A percentile compares a stretch with the other conserved stretches of the same genome.
These are phyloP conservation scores for Magnolia kwangsiensis DNA, from an alignment of 164 flowering plant species.

Conservation along the genomic window DNA sequence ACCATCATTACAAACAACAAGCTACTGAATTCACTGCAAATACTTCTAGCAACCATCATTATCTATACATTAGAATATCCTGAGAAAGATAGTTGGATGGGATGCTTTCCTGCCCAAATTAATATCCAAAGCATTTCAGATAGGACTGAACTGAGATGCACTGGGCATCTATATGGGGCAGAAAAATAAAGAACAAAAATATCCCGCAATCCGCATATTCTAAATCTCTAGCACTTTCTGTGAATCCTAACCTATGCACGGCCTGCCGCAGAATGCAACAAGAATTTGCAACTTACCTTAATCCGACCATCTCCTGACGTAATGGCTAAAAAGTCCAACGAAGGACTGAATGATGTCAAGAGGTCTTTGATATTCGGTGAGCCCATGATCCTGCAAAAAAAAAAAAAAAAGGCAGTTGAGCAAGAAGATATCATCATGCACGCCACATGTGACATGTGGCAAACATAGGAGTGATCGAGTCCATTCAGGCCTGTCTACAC, in stretches of 20 bases:
- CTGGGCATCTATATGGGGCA: no score
- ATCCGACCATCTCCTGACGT: conserved; percentile 87
- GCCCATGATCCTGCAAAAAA: conserved; percentile 35
- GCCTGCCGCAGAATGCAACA: not conserved
- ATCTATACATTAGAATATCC: not conserved
- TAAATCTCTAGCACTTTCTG: not conserved
- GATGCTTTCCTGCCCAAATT: no score
- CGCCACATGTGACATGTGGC: no score
- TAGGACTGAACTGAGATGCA: no score
- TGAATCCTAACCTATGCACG: not conserved
- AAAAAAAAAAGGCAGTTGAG: not conserved
- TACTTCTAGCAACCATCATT: no score
- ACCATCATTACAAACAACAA: no score
- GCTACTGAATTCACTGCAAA: no score
- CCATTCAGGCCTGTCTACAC: no score
- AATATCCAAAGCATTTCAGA: no score
- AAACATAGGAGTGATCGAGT: no score
- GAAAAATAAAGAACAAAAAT: not conserved
- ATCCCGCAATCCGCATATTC: not conserved
- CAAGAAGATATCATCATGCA: no score
- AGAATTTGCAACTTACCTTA: conserved; percentile 43
- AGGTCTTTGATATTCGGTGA: conserved; percentile 58
- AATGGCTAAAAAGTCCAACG: conserved; percentile 64
- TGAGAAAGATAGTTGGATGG: no score
- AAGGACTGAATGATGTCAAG: conserved; percentile 78